Base-by-base conservation (phyloP, 176 grass and related monocot genomes). In the Metroxylon sagu region DNA sequence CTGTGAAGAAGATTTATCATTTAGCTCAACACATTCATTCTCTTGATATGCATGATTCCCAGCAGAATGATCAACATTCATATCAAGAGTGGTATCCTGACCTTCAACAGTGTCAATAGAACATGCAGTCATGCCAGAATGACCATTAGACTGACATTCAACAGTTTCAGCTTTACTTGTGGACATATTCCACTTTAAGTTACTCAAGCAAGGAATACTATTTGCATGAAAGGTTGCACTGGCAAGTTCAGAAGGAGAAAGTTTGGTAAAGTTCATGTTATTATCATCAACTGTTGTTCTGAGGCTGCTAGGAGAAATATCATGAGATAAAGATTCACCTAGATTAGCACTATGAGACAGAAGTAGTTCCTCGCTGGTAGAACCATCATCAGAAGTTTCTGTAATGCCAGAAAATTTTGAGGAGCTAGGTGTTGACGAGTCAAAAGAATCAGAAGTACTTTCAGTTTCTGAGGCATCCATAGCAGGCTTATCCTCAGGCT, bases 201-300 rank as follows among this genome's bases (percentile, higher is more conserved):
- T 49, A 50, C 65, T 27, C 0, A 25, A 75, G 35, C n/a, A 75
- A 60, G 61, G 68, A 51, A 8, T 3, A 30, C 29, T 53, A 50
- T 72, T 78, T 68, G 58, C 62, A 84, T 39, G 57, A 69, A 53
- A 43, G 64, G 39, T 65, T 71, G 74, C 48, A 60, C 25, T 28
- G 62, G 60, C 43, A 48, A 19, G 49, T 56, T 67, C 74, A 79
- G 71, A 59, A 59, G 19, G 18, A 66, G 50, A 14, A 23, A 14
- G 0, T 62, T 18, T 53, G 19, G 14, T n/a, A 35, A 59, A 19
- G 25, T 31, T 62, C 31, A 14, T 50, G 54, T 25, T 19, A 27
- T 26, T 19, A 39, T 16, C 39, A 43, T 53, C n/a, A 53, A 25
- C 18, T 25, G 70, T 16, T 62, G 14, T 35, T 18, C 25, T 62